Evolutionary conservation across 768 basidiomycete genomes (phyloP).

Genomic region (Russula griseocarnosa): DNA sequence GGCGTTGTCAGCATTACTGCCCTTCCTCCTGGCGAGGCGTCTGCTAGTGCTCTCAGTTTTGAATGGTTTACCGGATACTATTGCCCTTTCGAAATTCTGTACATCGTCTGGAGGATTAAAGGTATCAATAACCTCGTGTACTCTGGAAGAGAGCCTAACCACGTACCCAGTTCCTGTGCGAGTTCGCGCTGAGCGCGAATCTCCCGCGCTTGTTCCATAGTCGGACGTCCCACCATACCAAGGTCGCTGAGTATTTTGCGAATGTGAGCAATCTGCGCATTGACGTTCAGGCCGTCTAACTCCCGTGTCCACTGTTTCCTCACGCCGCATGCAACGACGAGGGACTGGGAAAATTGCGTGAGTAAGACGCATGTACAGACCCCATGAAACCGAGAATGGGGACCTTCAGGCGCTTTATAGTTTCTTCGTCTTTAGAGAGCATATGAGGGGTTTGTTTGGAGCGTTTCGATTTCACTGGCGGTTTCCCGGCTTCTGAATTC

Average conservation of each 20-base stretch:
- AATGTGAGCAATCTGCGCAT: slow-evolving; percentile 62
- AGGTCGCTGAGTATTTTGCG: slow-evolving; percentile 62
- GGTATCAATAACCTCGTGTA: neutral
- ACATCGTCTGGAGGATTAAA: slow-evolving; percentile 59
- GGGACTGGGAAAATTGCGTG: slow-evolving; percentile 42
- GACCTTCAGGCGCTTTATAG: slow-evolving; percentile 72
- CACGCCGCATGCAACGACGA: slow-evolving; percentile 71
- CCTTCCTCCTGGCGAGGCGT: slow-evolving; percentile 25
- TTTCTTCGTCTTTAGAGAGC: slow-evolving; percentile 62
- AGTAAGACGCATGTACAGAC: neutral
- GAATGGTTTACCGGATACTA: slow-evolving; percentile 38
- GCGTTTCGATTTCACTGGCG: slow-evolving; percentile 35
- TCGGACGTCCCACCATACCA: slow-evolving; percentile 77
- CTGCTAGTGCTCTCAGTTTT: slow-evolving; percentile 23
- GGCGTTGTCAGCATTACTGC: slow-evolving; percentile 33
- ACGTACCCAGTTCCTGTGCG: slow-evolving; percentile 71
- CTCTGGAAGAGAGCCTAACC: neutral
- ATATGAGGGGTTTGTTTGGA: slow-evolving; percentile 30
- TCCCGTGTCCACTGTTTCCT: slow-evolving; percentile 75
- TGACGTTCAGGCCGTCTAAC: slow-evolving; percentile 54
- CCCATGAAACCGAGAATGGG: slow-evolving; percentile 2
- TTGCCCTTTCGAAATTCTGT: slow-evolving; percentile 56
- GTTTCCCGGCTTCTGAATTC: slow-evolving; percentile 29
- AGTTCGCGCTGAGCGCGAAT: slow-evolving; percentile 73
- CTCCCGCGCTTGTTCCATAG: slow-evolving; percentile 72